Conservation (phyloP, 2,329 filamentous ascomycete genomes). For the Aspergillus latus region DNA sequence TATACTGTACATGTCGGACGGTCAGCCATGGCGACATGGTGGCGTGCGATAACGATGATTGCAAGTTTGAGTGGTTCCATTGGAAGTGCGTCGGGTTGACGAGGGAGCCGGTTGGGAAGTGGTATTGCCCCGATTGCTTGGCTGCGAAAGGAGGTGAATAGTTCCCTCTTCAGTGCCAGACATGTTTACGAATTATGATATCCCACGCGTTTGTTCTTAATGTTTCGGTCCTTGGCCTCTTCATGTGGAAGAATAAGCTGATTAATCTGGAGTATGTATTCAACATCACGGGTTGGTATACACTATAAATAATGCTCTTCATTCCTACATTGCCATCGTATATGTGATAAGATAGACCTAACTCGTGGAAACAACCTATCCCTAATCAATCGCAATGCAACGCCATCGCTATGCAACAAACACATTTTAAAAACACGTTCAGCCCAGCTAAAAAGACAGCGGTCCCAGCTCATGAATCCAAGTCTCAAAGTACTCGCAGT, state of each 20-base stretch:
- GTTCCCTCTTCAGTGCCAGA: background rate
- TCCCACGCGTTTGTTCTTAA: background rate
- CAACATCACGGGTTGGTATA: too few relatives aligned
- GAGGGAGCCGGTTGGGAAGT: slow-evolving; percentile 58
- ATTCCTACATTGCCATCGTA: background rate
- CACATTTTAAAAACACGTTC: slow-evolving; percentile 13
- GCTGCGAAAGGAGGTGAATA: slow-evolving; percentile 21
- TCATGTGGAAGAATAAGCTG: background rate
- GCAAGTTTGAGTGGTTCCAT: slow-evolving; percentile 67
- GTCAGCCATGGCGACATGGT: slow-evolving; percentile 68
- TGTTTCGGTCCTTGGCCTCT: background rate
- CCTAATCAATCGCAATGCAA: slow-evolving; percentile 25
- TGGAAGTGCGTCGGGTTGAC: slow-evolving; percentile 63
- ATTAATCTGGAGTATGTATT: too few relatives aligned
- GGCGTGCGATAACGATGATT: slow-evolving; percentile 65
- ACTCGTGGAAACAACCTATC: background rate
- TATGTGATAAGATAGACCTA: background rate
- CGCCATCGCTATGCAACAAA: slow-evolving; percentile 43
- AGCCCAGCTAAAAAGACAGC: slow-evolving; percentile 14
- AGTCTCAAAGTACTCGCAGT: slow-evolving; percentile 85
- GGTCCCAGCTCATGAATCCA: slow-evolving; percentile 59
- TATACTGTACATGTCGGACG: slow-evolving; percentile 66
- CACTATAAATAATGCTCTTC: background rate
- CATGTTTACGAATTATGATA: slow-evolving; percentile 4
- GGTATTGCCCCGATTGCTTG: slow-evolving; percentile 57